Conservation (phyloP, 1,284 basidiomycete species). For the Ceratobasidium theobromae region DNA sequence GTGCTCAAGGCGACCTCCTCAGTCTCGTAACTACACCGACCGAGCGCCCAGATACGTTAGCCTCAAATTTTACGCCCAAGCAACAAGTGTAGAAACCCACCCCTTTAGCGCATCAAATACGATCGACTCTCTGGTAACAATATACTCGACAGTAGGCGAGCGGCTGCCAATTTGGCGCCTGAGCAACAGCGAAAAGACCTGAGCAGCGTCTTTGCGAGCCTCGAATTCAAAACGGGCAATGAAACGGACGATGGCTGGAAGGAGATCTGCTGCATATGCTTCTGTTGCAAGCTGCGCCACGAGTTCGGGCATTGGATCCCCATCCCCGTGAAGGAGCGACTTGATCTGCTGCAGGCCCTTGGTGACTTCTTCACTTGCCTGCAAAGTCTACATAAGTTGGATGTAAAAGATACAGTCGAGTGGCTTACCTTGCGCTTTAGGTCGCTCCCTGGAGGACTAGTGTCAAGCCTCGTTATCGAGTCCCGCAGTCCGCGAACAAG, state of each 20-base stretch:
- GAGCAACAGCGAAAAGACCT: constrained; percentile 96
- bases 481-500: constrained; percentile 79
- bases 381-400: constrained; percentile 17
- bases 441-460: constrained; percentile 71
- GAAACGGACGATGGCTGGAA: constrained; percentile 78
- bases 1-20: constrained; percentile 96
- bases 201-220: constrained; percentile 92
- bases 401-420: constrained; percentile 12
- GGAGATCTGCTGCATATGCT: constrained; percentile 87
- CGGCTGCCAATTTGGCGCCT: constrained; percentile 91
- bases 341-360: constrained; percentile 90
- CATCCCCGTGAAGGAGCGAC: constrained; percentile 81
- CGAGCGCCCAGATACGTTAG: too few relatives aligned
- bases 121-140: constrained; percentile 81
- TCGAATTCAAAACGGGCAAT: constrained; percentile 94
- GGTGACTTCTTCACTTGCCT: constrained; percentile 87
- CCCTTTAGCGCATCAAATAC: constrained; percentile 86
- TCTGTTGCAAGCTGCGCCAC: constrained; percentile 94
- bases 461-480: constrained; percentile 73
- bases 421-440: constrained; percentile 70
- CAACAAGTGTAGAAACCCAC: constrained; percentile 38
- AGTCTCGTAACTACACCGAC: constrained; percentile 70
- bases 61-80: neutral
- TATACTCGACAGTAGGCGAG: constrained; percentile 93
- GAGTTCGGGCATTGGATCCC: constrained; percentile 83